These are phyloP conservation scores for Myrica gale DNA, from an alignment of 306 rosid genomes.

Conservation along the genomic window DNA sequence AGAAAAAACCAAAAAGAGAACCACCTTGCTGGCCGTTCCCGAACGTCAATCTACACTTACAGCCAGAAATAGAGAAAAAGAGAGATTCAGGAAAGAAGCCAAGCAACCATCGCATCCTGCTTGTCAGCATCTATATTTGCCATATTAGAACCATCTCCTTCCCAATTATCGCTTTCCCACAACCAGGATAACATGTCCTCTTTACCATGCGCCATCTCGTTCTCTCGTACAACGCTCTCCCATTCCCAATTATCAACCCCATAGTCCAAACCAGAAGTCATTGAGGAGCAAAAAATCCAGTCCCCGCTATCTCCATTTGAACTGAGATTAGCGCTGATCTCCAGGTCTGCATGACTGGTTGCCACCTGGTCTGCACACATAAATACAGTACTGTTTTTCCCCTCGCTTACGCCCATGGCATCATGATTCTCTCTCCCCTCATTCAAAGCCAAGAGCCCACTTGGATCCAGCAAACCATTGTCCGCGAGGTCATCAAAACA, in stretches of 20 bases:
- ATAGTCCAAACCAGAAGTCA: slow-evolving; percentile 7
- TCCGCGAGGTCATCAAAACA: slow-evolving; percentile 34
- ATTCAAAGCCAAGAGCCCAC: slow-evolving; percentile 34
- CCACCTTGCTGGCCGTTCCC: background rate
- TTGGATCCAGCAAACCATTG: slow-evolving; percentile 21
- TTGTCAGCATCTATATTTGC: slow-evolving; percentile 32
- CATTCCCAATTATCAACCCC: slow-evolving; percentile 37
- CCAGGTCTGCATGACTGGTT: slow-evolving; percentile 9
- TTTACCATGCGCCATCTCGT: slow-evolving; percentile 18
- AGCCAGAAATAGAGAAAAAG: background rate
- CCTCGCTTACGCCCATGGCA: slow-evolving; percentile 7
- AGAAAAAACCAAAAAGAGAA: background rate
- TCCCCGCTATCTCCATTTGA: slow-evolving; percentile 27
- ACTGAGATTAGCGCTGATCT: background rate
- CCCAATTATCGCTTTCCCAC: slow-evolving; percentile 43
- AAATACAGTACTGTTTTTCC: slow-evolving; percentile 2
- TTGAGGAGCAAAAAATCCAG: slow-evolving; percentile 24
- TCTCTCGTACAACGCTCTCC: slow-evolving; percentile 35
- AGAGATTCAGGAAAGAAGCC: slow-evolving; percentile 53
- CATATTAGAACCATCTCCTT: slow-evolving; percentile 12
- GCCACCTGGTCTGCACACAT: background rate
- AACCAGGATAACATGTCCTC: slow-evolving; percentile 36
- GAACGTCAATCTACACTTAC: too few species aligned
- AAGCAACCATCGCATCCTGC: slow-evolving; percentile 44
- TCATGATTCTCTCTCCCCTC: slow-evolving; percentile 37